Conservation (phyloP, 2,329 filamentous ascomycete genomes). For the Emmonsia crescens region DNA sequence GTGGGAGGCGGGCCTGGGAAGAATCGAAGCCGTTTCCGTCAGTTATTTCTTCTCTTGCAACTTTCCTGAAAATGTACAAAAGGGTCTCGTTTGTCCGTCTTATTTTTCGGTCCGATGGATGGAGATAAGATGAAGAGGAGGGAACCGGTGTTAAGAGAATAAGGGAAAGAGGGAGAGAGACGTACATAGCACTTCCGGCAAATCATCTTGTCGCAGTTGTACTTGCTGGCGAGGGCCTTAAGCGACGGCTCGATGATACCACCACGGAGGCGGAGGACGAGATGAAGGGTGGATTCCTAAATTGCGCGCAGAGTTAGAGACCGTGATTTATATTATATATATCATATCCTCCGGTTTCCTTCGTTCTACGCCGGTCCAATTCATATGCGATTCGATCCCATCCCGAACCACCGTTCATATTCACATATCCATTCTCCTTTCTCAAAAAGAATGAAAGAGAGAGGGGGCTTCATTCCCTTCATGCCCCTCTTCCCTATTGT, state of each 20-base stretch:
- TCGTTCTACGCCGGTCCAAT: background rate
- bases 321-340: background rate
- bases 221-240: conserved; percentile 65
- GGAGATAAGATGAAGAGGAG: background rate
- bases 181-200: conserved; percentile 99
- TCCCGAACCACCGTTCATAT: conserved; percentile 9
- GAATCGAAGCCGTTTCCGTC: background rate
- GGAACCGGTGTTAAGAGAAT: background rate
- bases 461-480: background rate
- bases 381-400: background rate
- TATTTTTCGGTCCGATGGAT: background rate
- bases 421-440: conserved; percentile 19
- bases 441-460: conserved; percentile 11
- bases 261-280: conserved; percentile 52
- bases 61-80: too few relatives aligned
- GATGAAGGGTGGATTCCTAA: conserved; percentile 54
- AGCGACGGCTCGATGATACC: conserved; percentile 47
- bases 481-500: background rate
- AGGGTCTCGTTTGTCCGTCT: background rate
- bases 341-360: background rate
- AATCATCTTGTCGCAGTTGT: conserved; percentile 99
- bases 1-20: conserved; percentile 65
- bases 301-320: conserved; percentile 1
- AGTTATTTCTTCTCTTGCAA: background rate
- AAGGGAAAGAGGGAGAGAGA: conserved; percentile 19